A percentile compares a stretch with the other conserved stretches of the same genome.
phyloP scores from a whole-genome alignment of 352 stramenopile genomes.

The Phytopythium aichiense region DNA sequence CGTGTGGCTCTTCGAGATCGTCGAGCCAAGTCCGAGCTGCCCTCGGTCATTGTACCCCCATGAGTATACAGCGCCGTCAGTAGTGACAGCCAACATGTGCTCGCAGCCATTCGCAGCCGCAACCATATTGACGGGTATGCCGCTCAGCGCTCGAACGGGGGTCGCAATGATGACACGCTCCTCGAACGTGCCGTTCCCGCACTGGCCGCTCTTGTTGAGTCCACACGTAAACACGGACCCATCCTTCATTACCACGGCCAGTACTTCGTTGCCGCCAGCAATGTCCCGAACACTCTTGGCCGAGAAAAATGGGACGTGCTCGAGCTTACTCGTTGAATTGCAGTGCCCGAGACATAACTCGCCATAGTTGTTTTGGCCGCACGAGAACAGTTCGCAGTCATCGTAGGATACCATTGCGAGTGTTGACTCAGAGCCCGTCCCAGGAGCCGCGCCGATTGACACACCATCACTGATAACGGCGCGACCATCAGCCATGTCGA shows the following conservation, averaged over 20 bases:
- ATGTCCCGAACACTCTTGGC: conserved; percentile 71
- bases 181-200: conserved; percentile 84
- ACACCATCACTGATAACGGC: neutral
- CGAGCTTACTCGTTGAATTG: conserved; percentile 83
- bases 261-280: conserved; percentile 78
- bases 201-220: conserved; percentile 88
- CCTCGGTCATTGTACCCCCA: conserved; percentile 88
- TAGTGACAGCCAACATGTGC: conserved; percentile 82
- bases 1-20: conserved; percentile 85
- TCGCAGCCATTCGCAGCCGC: conserved; percentile 83
- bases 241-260: conserved; percentile 84
- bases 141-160: conserved; percentile 61
- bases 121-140: conserved; percentile 64
- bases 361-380: conserved; percentile 88
- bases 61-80: conserved; percentile 74
- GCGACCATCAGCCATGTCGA: neutral
- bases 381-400: conserved; percentile 86
- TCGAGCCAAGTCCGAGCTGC: conserved; percentile 77
- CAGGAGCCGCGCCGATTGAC: neutral
- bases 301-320: conserved; percentile 83
- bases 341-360: conserved; percentile 84
- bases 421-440: neutral
- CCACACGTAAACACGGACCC: conserved; percentile 75
- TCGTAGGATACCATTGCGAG: conserved; percentile 35
- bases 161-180: conserved; percentile 76